These are phyloP conservation scores for Uronychia setigera DNA, from an alignment of 73 alveolate genomes.

Conservation along the genomic window DNA sequence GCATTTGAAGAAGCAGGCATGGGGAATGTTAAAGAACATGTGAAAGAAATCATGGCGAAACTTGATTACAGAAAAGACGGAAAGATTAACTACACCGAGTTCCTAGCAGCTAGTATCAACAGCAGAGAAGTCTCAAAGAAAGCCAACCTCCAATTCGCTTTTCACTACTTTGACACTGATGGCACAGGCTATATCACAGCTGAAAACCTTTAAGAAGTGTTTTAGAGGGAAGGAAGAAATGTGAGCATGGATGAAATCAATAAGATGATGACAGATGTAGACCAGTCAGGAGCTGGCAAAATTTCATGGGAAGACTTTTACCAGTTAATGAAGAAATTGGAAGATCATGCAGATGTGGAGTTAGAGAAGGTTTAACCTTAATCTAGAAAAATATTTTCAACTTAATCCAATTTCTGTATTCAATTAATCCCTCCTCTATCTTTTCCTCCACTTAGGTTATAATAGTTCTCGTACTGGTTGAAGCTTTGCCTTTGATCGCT, in stretches of 20 bases:
- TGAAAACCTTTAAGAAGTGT: constrained; percentile 58
- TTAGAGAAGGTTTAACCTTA: too few species aligned
- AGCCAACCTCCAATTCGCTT: constrained; percentile 51
- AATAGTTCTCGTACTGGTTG: not conserved
- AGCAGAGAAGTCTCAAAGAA: constrained; percentile 44
- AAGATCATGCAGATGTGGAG: too few species aligned
- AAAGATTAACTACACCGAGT: constrained; percentile 67
- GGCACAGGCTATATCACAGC: constrained; percentile 62
- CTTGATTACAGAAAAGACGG: constrained; percentile 51
- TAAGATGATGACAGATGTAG: constrained; percentile 55
- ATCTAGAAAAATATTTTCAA: too few species aligned
- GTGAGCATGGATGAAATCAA: constrained; percentile 35
- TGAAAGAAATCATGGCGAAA: constrained; percentile 22
- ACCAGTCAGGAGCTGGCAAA: constrained; percentile 37
- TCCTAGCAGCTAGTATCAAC: constrained; percentile 62
- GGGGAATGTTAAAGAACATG: constrained; percentile 4
- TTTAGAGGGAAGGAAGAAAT: constrained; percentile 66
- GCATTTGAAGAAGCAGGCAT: constrained; percentile 36
- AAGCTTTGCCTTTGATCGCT: not conserved
- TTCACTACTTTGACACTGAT: constrained; percentile 66
- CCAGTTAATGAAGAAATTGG: constrained; percentile 47
- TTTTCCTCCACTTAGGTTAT: not conserved
- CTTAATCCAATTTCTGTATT: not conserved
- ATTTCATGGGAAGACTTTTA: constrained; percentile 59
- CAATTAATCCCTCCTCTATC: not conserved